Evolutionary conservation across 352 stramenopile genomes (phyloP).

Genomic region (Phytophthora agathidicida): DNA sequence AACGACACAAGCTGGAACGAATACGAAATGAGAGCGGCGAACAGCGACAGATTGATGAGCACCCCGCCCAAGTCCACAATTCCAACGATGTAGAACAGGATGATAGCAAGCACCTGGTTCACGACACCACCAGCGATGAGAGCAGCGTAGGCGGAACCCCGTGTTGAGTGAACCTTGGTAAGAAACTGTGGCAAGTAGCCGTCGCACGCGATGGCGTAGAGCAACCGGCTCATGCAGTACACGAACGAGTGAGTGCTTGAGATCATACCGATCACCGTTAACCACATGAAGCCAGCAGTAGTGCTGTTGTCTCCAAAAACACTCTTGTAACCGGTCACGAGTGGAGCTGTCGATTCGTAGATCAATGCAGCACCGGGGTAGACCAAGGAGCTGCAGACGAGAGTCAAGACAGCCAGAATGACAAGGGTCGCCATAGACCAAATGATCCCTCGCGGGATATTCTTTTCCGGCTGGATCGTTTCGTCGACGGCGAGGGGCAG

Average conservation of each 20-base stretch:
- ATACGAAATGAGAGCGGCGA: conserved; percentile 69
- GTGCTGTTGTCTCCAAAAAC: conserved; percentile 72
- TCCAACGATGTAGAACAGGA: conserved; percentile 66
- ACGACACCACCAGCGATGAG: conserved; percentile 48
- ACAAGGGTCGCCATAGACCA: conserved; percentile 63
- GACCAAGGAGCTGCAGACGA: conserved; percentile 68
- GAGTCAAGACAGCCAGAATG: conserved; percentile 54
- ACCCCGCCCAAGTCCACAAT: conserved; percentile 63
- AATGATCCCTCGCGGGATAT: conserved; percentile 66
- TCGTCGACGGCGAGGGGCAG: conserved; percentile 74
- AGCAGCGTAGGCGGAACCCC: conserved; percentile 52
- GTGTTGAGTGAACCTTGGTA: conserved; percentile 51
- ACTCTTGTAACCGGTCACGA: conserved; percentile 72
- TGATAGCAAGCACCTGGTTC: conserved; percentile 47
- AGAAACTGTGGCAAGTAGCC: conserved; percentile 62
- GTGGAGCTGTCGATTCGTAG: conserved; percentile 40
- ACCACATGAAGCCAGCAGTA: conserved; percentile 68
- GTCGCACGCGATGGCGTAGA: conserved; percentile 71
- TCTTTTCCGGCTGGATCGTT: conserved; percentile 72
- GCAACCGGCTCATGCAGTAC: conserved; percentile 66
- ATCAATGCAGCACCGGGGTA: conserved; percentile 47
- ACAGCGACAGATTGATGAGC: conserved; percentile 71
- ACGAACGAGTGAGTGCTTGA: conserved; percentile 75
- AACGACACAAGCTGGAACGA: conserved; percentile 69
- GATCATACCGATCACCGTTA: conserved; percentile 65